A percentile compares a stretch with the other conserved stretches of the same genome.
These are phyloP conservation scores for Aspergillus clavatus DNA, from an alignment of 2,329 filamentous ascomycete species.

Conservation along the genomic window DNA sequence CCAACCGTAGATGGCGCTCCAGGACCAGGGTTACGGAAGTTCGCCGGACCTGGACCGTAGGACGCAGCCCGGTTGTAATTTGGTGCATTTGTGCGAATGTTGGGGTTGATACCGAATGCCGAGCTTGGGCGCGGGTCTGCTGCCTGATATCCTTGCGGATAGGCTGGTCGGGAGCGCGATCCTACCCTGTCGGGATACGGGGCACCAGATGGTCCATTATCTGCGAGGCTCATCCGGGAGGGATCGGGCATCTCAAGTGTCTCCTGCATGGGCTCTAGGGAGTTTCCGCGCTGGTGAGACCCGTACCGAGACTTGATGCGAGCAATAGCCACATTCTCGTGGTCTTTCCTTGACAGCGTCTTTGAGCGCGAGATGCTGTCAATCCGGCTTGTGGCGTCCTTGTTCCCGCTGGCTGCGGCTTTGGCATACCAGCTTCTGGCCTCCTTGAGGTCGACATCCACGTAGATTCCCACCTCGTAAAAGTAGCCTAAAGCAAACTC, in stretches of 20 bases:
- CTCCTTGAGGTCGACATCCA: conserved; percentile 74
- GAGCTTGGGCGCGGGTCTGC: conserved; percentile 42
- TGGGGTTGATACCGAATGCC: conserved; percentile 47
- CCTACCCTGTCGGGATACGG: conserved; percentile 40
- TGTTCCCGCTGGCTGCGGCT: conserved; percentile 85
- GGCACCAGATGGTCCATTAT: conserved; percentile 33
- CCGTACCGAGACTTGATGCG: conserved; percentile 80
- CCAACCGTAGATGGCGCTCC: conserved; percentile 28
- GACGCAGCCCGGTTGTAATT: conserved; percentile 31
- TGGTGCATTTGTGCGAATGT: conserved; percentile 40
- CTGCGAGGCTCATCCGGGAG: conserved; percentile 38
- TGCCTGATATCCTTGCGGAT: conserved; percentile 29
- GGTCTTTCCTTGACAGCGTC: conserved; percentile 81
- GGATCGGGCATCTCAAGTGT: conserved; percentile 48
- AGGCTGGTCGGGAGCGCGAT: conserved; percentile 31
- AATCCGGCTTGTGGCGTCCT: conserved; percentile 75
- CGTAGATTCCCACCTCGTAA: conserved; percentile 90
- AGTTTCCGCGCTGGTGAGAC: conserved; percentile 48
- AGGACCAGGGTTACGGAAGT: conserved; percentile 31
- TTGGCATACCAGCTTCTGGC: conserved; percentile 86
- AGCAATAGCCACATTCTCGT: conserved; percentile 84
- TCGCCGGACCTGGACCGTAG: conserved; percentile 30
- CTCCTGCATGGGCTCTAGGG: conserved; percentile 41
- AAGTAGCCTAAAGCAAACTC: conserved; percentile 98
- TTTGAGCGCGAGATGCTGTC: conserved; percentile 79